Evolutionary conservation across 495 filamentous ascomycete species (phyloP).

Genomic region (Terfezia claveryi): DNA sequence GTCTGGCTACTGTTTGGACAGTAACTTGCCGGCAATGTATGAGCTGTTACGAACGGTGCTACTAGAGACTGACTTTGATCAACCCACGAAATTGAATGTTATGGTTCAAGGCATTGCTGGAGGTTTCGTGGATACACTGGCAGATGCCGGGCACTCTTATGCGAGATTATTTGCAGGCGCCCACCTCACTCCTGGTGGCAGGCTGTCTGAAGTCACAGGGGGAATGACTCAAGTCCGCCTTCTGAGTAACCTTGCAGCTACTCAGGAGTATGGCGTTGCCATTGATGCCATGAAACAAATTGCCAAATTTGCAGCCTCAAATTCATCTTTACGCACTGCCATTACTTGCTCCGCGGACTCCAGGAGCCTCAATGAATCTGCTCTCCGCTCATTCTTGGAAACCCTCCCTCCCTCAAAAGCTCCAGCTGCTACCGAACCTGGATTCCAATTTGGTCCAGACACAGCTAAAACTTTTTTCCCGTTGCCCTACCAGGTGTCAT

Average conservation of each 20-base stretch:
- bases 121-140: constrained; percentile 77
- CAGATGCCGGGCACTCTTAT: constrained; percentile 65
- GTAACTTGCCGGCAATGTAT: constrained; percentile 78
- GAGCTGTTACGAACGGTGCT: constrained; percentile 59
- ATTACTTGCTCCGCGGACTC: constrained; percentile 64
- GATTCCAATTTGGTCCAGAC: constrained; percentile 20
- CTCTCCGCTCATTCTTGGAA: constrained; percentile 47
- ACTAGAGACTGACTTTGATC: constrained; percentile 70
- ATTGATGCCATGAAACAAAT: constrained; percentile 53
- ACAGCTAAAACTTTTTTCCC: constrained; percentile 64
- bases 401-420: constrained; percentile 5
- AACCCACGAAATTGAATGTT: constrained; percentile 58
- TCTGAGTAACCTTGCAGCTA: constrained; percentile 44
- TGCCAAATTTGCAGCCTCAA: constrained; percentile 22
- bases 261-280: constrained; percentile 31
- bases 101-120: constrained; percentile 65
- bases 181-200: constrained; percentile 44
- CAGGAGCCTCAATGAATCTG: constrained; percentile 42
- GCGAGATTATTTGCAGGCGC: constrained; percentile 67
- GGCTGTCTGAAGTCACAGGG: constrained; percentile 54
- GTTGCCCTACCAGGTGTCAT: constrained; percentile 91
- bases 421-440: constrained; percentile 18
- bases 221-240: constrained; percentile 77
- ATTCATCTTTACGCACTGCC: constrained; percentile 44
- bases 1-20: constrained; percentile 64